Evolutionary conservation across 1,284 basidiomycete genomes (phyloP).

Genomic region (Melampsora medusae): DNA sequence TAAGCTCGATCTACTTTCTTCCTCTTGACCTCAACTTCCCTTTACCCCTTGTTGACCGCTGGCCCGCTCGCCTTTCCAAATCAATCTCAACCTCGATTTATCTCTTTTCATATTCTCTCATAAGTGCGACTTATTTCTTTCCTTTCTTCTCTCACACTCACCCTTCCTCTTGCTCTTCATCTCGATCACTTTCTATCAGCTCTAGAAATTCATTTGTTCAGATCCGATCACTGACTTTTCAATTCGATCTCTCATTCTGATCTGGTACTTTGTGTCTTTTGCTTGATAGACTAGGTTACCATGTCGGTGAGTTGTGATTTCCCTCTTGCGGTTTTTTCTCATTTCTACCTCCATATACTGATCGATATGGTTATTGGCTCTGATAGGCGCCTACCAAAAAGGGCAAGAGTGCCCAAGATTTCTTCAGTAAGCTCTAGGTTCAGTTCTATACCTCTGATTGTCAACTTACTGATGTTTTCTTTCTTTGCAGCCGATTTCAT

Average conservation of each 20-base stretch:
- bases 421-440: slow-evolving; percentile 40
- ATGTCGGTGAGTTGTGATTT: slow-evolving; percentile 3
- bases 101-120: not conserved
- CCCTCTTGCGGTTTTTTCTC: not conserved
- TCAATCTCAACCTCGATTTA: not conserved
- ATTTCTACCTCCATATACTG: not conserved
- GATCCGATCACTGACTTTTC: slow-evolving; percentile 2
- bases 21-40: not conserved
- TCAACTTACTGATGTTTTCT: slow-evolving; percentile 1
- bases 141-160: not conserved
- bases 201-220: not conserved
- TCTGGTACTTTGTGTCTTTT: not conserved
- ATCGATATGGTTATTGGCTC: not conserved
- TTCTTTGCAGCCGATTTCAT: slow-evolving; percentile 70
- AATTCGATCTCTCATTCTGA: not conserved
- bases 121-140: not conserved
- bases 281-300: not conserved
- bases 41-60: not conserved
- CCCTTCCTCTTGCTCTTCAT: not conserved
- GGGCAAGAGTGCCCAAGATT: slow-evolving; percentile 45
- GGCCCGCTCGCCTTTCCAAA: too few species aligned
- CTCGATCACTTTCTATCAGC: not conserved
- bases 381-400: slow-evolving; percentile 19
- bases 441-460: not conserved
- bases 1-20: not conserved